Evolutionary conservation across 1,139 yeast species (phyloP).

Genomic region (Candida sp.): DNA sequence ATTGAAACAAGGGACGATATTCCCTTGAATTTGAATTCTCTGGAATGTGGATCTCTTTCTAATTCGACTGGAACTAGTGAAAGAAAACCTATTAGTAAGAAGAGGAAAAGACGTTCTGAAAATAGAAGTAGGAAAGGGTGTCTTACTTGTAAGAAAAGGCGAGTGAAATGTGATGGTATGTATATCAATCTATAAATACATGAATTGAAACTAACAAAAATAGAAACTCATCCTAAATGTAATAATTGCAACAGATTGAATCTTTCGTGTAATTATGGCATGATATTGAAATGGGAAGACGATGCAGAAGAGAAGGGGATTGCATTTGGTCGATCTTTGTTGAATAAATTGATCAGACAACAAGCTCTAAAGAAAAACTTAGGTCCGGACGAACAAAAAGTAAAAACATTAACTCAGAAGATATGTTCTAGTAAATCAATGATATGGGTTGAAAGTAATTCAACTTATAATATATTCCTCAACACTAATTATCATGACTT

Average conservation of each 20-base stretch:
- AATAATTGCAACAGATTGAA: constrained; percentile 16
- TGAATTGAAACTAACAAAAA: constrained; percentile 6
- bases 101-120: constrained; percentile 6
- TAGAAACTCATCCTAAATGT: constrained; percentile 22
- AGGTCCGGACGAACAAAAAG: constrained; percentile 5
- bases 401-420: constrained; percentile 11
- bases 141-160: constrained; percentile 18
- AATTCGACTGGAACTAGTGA: background rate
- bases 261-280: constrained; percentile 15
- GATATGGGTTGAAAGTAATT: constrained; percentile 7
- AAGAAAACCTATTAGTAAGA: background rate
- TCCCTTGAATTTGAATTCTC: background rate
- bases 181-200: constrained; percentile 2
- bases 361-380: constrained; percentile 8
- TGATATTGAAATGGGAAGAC: constrained; percentile 26
- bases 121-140: constrained; percentile 23
- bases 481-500: constrained; percentile 21
- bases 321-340: constrained; percentile 30
- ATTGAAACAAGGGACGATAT: background rate
- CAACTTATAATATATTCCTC: constrained; percentile 16
- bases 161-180: constrained; percentile 26
- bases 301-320: constrained; percentile 28
- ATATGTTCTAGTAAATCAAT: constrained; percentile 5
- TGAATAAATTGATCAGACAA: constrained; percentile 11
- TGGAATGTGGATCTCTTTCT: background rate